phyloP scores from a whole-genome alignment of 2,329 filamentous ascomycete species.

The Penicillium decumbens region DNA sequence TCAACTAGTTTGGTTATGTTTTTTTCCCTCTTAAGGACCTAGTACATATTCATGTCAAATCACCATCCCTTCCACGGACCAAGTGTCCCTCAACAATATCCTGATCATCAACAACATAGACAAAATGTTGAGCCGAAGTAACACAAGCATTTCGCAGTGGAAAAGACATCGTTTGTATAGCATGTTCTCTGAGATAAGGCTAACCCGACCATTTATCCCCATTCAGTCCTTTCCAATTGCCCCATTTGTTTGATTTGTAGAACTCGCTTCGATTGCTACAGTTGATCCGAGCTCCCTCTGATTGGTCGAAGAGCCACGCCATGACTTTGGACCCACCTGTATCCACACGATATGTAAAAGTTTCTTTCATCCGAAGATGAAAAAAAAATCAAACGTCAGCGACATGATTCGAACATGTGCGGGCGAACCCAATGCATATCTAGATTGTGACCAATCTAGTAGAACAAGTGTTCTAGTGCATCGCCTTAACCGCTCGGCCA shows the following conservation, averaged over 20 bases:
- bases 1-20: not conserved
- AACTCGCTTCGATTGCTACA: no score
- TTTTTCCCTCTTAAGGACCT: no score
- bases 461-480: not conserved
- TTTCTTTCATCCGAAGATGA: no score
- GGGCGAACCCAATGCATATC: not conserved
- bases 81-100: not conserved
- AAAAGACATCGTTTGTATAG: no score
- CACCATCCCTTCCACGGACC: not conserved
- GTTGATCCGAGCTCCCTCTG: not conserved
- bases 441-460: not conserved
- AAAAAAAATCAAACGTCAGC: not conserved
- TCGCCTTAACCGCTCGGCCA: not conserved
- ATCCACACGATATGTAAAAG: not conserved
- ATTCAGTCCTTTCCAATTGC: not conserved
- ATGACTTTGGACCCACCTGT: not conserved
- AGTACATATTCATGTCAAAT: not conserved
- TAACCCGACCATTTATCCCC: not conserved
- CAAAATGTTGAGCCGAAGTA: not conserved
- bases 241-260: no score
- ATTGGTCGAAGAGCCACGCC: not conserved
- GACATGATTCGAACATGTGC: not conserved
- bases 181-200: no score
- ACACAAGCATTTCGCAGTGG: not conserved
- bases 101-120: not conserved